These are phyloP conservation scores for Flaveria linearis DNA, from an alignment of 129 eudicot genomes.

Conservation along the genomic window DNA sequence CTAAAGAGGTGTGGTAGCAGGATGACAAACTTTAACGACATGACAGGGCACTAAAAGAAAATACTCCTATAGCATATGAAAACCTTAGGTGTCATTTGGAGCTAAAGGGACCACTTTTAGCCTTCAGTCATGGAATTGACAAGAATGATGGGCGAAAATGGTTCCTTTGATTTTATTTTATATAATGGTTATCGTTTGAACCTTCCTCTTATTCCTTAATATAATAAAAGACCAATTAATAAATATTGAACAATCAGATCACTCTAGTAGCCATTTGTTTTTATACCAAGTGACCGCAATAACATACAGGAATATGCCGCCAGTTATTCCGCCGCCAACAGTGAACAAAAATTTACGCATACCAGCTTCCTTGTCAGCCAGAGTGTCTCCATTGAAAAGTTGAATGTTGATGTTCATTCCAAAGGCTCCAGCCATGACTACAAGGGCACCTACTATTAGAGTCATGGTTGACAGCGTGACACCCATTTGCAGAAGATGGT, in stretches of 20 bases:
- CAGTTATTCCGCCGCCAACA: background rate
- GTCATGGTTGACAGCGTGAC: constrained; percentile 2
- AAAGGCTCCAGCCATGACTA: constrained; percentile 11
- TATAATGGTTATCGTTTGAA: background rate
- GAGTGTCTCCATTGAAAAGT: constrained; percentile 15
- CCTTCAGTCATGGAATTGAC: no score
- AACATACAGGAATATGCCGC: background rate
- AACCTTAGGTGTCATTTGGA: no score
- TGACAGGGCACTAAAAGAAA: no score
- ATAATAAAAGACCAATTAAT: background rate
- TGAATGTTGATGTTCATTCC: constrained; percentile 12
- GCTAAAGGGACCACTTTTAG: no score
- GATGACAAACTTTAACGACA: no score
- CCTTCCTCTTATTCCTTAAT: background rate
- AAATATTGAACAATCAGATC: background rate
- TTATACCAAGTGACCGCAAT: background rate
- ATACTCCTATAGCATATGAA: no score
- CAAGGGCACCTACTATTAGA: constrained; percentile 7
- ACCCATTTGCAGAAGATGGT: background rate
- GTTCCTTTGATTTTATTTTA: no score
- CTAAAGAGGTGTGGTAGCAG: no score
- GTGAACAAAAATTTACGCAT: background rate
- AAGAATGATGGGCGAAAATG: no score
- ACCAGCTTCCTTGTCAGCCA: background rate
- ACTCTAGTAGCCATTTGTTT: background rate